Base-by-base conservation (phyloP, 208 protist genomes). In the Leishmania martiniquensis region DNA sequence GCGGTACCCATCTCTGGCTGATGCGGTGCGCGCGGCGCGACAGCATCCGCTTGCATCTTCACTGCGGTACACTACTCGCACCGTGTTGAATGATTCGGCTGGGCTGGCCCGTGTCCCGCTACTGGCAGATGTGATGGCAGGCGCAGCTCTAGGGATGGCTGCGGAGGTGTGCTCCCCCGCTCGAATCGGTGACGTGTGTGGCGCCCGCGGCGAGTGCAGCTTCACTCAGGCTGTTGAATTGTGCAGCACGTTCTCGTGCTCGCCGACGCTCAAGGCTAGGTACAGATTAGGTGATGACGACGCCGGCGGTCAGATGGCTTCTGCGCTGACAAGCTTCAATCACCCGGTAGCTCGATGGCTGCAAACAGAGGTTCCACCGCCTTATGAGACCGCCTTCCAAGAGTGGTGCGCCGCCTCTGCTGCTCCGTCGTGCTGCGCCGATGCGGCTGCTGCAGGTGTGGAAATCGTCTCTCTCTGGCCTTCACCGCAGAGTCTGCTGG, bases 51-150 rank as follows among this genome's bases (percentile, higher is more conserved):
- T 73, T 0, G 75, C 80, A 17, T 51, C 75, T 15, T 72, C 77
- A 34, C 59, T 77, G 42, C 72, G 66, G 51, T 80, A 78, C 52
- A 44, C 45, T n/a, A 68, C 60, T 0, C 76, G 76, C 45, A 74
- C 49, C 17, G 39, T 66, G 10, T 13, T 78, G 3, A 29, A 63
- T 12, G 80, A 84, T 29, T 0, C 75, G 0, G 45, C 22, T 37
- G 80, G 80, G 20, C 42, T 84, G 45, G 52, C 70, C 2, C 74
- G 75, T 5, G 59, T 84, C n/a, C 80, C 80, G 45, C 70, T 84
- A n/a, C 39, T 80, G 0, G 62, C 57, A 29, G 80, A 84, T 51
- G 4, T 76, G 49, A 12, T n/a, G 29, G n/a, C 32, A 15, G 25
- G 45, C n/a, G 49, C 37, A 5, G 4, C 52, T 44, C 9, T 47